Conservation (phyloP, 2,329 filamentous ascomycete genomes). For the Penicillium expansum region DNA sequence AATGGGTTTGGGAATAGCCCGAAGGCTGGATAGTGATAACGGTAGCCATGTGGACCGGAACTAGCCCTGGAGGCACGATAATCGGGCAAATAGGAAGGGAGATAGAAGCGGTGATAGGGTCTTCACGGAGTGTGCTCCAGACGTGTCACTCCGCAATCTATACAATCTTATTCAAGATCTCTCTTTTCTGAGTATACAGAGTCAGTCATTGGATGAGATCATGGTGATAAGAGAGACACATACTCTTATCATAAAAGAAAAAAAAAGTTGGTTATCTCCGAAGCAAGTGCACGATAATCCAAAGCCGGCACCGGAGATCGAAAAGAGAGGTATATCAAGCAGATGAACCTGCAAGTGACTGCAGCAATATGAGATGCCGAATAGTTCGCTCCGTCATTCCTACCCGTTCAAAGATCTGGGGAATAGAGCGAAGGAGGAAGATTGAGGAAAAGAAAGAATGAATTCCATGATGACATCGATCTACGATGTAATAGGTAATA, state of each 20-base stretch:
- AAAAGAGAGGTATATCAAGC: slow-evolving; percentile 10
- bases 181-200: neutral
- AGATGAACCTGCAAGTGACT: slow-evolving; percentile 26
- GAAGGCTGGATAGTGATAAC: slow-evolving; percentile 43
- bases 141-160: neutral
- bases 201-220: slow-evolving; percentile 15
- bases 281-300: neutral
- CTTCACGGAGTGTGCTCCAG: neutral
- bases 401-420: neutral
- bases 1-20: slow-evolving; percentile 22
- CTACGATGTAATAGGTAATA: slow-evolving; percentile 6
- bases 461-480: slow-evolving; percentile 21
- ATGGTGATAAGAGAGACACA: slow-evolving; percentile 20
- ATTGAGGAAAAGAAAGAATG: neutral
- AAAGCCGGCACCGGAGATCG: slow-evolving; percentile 5
- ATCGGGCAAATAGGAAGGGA: neutral
- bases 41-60: slow-evolving; percentile 33
- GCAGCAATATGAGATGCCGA: slow-evolving; percentile 30
- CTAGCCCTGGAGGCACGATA: neutral
- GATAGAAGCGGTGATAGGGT: neutral
- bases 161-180: neutral
- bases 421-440: neutral
- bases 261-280: slow-evolving; percentile 14
- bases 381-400: slow-evolving; percentile 34
- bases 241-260: slow-evolving; percentile 6